A percentile compares a stretch with the other conserved stretches of the same genome.
Conservation (phyloP, 352 stramenopile species). For the Globisporangium paroecandrum region DNA sequence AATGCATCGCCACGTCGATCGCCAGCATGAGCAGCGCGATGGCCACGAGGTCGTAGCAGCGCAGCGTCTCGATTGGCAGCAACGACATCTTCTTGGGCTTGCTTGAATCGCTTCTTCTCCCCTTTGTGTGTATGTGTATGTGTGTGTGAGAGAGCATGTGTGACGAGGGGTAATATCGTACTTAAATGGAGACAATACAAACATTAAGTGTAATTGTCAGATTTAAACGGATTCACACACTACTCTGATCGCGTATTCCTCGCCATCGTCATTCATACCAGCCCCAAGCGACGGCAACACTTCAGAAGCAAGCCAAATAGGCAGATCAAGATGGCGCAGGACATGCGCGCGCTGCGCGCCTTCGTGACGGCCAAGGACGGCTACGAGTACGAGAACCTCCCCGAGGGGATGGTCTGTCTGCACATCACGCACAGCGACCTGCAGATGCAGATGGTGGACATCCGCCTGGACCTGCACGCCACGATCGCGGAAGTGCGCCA, state of each 20-base stretch:
- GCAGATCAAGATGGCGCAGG: conserved; percentile 46
- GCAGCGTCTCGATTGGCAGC: conserved; percentile 48
- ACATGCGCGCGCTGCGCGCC: conserved; percentile 64
- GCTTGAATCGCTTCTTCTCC: conserved; percentile 4
- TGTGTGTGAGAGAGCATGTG: not conserved
- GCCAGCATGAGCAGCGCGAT: conserved; percentile 57
- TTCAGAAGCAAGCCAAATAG: not conserved
- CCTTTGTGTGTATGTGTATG: not conserved
- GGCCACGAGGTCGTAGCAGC: conserved; percentile 69
- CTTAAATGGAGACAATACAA: not conserved
- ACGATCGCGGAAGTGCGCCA: conserved; percentile 88
- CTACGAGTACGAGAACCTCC: conserved; percentile 81
- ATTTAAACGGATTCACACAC: conserved; percentile 20
- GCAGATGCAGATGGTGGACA: conserved; percentile 95
- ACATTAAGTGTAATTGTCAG: not conserved
- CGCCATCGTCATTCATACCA: not conserved
- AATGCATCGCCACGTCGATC: conserved; percentile 45
- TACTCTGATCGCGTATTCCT: conserved; percentile 5
- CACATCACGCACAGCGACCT: conserved; percentile 98
- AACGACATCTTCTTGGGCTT: conserved; percentile 21
- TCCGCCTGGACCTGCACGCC: conserved; percentile 93
- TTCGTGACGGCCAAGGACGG: conserved; percentile 88
- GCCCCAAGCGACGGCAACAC: conserved; percentile 1
- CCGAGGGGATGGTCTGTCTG: conserved; percentile 89
- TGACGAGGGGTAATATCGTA: not conserved